These are phyloP conservation scores for Alternaria postmessia DNA, from an alignment of 2,329 filamentous ascomycete genomes.

Conservation along the genomic window DNA sequence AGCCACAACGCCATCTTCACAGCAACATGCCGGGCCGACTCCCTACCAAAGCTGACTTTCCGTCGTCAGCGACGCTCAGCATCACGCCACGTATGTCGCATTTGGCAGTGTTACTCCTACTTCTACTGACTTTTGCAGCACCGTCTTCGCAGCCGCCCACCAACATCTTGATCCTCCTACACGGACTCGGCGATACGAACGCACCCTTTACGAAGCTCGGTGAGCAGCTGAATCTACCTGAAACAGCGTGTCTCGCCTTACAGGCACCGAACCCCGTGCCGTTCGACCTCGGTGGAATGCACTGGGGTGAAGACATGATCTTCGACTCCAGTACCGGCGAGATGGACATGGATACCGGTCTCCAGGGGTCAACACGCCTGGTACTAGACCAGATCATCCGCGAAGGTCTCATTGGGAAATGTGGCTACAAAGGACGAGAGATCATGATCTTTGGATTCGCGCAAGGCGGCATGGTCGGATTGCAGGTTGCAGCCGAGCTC, in stretches of 20 bases:
- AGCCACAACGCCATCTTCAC: slow-evolving; percentile 21
- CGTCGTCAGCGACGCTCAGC: slow-evolving; percentile 50
- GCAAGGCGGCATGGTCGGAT: slow-evolving; percentile 65
- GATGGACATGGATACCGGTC: slow-evolving; percentile 64
- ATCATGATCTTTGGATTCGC: slow-evolving; percentile 65
- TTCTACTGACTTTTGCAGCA: slow-evolving; percentile 36
- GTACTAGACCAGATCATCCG: slow-evolving; percentile 56
- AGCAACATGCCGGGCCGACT: slow-evolving; percentile 53
- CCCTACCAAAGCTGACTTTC: slow-evolving; percentile 55
- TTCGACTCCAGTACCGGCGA: slow-evolving; percentile 62
- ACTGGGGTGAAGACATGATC: slow-evolving; percentile 68
- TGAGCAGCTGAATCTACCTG: slow-evolving; percentile 73
- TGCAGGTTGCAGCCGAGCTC: slow-evolving; percentile 54
- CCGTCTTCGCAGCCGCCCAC: slow-evolving; percentile 66
- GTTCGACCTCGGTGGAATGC: slow-evolving; percentile 70
- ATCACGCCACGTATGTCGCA: slow-evolving; percentile 56
- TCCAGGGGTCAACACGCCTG: slow-evolving; percentile 54
- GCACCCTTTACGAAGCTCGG: slow-evolving; percentile 74
- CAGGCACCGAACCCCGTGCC: slow-evolving; percentile 75
- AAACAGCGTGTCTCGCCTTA: slow-evolving; percentile 77
- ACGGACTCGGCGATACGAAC: slow-evolving; percentile 82
- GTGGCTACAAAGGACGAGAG: slow-evolving; percentile 59
- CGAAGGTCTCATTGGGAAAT: slow-evolving; percentile 57
- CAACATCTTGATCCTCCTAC: slow-evolving; percentile 81
- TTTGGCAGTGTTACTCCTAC: not conserved